Conservation (phyloP, 2,329 filamentous ascomycete genomes). For the Botryotinia convoluta region DNA sequence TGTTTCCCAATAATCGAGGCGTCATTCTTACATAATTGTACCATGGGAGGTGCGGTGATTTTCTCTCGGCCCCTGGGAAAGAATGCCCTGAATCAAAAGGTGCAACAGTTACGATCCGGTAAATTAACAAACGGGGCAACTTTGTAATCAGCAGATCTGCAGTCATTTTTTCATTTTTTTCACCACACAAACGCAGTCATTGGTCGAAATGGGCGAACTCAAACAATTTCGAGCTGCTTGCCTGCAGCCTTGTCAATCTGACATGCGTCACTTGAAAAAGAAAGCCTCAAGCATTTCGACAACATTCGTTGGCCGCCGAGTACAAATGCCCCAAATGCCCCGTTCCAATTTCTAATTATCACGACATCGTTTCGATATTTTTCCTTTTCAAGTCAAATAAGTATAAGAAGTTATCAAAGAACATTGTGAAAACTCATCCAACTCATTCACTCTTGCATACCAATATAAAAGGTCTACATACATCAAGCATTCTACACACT, state of each 20-base stretch:
- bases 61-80: background rate
- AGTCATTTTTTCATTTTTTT: no score
- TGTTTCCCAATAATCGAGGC: background rate
- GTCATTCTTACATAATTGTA: background rate
- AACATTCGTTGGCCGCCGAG: background rate
- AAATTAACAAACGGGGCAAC: background rate
- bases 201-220: no score
- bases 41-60: background rate
- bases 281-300: no score
- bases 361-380: background rate
- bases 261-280: background rate
- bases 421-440: background rate
- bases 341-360: background rate
- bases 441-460: background rate
- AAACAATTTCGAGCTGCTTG: background rate
- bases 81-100: background rate
- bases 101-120: background rate
- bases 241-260: background rate
- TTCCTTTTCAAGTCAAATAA: background rate
- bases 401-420: background rate
- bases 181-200: background rate
- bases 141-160: background rate
- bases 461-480: background rate
- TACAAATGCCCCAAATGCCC: slow-evolving; percentile 3
- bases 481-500: no score